phyloP scores from a whole-genome alignment of 768 basidiomycete genomes.

The Macrolepiota fuliginosa region DNA sequence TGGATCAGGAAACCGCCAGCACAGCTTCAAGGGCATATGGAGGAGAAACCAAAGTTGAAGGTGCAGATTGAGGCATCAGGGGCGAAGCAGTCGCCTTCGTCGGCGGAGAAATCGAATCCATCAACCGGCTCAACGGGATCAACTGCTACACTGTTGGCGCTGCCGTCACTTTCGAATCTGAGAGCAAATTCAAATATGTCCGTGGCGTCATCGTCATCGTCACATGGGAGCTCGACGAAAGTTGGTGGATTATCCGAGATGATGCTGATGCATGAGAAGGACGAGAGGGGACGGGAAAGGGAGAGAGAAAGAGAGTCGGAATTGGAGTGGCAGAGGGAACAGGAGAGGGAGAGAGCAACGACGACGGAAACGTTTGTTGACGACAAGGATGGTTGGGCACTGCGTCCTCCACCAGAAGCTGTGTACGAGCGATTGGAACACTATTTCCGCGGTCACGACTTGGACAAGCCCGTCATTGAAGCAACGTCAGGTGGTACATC shows the following conservation, averaged over 20 bases:
- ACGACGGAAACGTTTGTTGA: slow-evolving; percentile 52
- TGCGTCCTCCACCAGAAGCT: slow-evolving; percentile 88
- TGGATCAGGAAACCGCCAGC: slow-evolving; percentile 7
- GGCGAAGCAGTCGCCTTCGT: slow-evolving; percentile 4
- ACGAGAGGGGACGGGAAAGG: not conserved
- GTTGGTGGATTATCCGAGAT: slow-evolving; percentile 6
- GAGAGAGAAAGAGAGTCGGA: not conserved
- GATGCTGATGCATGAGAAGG: slow-evolving; percentile 1
- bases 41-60: slow-evolving; percentile 12
- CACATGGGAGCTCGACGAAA: not conserved
- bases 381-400: slow-evolving; percentile 74
- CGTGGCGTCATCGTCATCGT: not conserved
- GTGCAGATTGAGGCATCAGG: slow-evolving; percentile 6
- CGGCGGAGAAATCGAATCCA: slow-evolving; percentile 3
- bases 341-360: not conserved
- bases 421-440: slow-evolving; percentile 91
- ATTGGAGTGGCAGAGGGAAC: slow-evolving; percentile 6
- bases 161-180: not conserved
- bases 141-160: slow-evolving; percentile 5
- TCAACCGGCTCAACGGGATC: slow-evolving; percentile 4
- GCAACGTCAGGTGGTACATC: slow-evolving; percentile 77
- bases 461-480: slow-evolving; percentile 95
- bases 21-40: not conserved
- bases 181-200: not conserved
- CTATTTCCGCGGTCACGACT: slow-evolving; percentile 95